A percentile compares a stretch with the other conserved stretches of the same genome.
These are phyloP conservation scores for Phytopythium sindhum DNA, from an alignment of 352 stramenopile species.

Conservation along the genomic window DNA sequence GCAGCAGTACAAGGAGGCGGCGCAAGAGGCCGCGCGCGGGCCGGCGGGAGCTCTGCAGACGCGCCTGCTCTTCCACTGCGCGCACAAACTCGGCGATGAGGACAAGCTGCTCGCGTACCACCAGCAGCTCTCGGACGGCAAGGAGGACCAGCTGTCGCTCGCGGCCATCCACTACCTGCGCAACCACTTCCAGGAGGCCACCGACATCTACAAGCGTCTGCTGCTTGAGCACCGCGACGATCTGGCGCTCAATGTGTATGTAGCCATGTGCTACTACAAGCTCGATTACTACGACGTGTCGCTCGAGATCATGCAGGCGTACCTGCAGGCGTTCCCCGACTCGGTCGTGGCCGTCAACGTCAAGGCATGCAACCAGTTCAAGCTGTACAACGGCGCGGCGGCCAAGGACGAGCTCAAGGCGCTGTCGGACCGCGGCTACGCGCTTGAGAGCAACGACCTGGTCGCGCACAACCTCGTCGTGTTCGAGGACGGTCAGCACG, in stretches of 20 bases:
- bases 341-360: conserved; percentile 93
- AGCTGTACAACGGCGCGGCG: conserved; percentile 95
- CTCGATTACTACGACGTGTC: conserved; percentile 97
- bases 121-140: conserved; percentile 89
- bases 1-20: conserved; percentile 88
- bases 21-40: conserved; percentile 69
- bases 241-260: conserved; percentile 96
- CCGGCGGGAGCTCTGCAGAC: conserved; percentile 83
- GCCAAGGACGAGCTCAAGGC: conserved; percentile 94
- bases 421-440: conserved; percentile 87
- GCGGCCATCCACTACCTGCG: conserved; percentile 95
- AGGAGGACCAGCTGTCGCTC: conserved; percentile 94
- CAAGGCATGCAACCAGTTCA: conserved; percentile 97
- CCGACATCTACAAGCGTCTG: conserved; percentile 95
- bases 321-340: conserved; percentile 91
- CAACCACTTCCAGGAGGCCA: conserved; percentile 93
- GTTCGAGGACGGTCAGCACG: conserved; percentile 92
- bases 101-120: conserved; percentile 94
- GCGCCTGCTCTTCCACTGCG: conserved; percentile 93
- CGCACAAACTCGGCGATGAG: conserved; percentile 92
- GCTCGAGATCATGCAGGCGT: conserved; percentile 95
- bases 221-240: conserved; percentile 95
- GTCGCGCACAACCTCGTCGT: conserved; percentile 96
- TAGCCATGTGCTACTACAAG: conserved; percentile 99
- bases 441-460: conserved; percentile 91